Evolutionary conservation across 176 grass and related monocot genomes (phyloP).

Genomic region (Juncus effusus): DNA sequence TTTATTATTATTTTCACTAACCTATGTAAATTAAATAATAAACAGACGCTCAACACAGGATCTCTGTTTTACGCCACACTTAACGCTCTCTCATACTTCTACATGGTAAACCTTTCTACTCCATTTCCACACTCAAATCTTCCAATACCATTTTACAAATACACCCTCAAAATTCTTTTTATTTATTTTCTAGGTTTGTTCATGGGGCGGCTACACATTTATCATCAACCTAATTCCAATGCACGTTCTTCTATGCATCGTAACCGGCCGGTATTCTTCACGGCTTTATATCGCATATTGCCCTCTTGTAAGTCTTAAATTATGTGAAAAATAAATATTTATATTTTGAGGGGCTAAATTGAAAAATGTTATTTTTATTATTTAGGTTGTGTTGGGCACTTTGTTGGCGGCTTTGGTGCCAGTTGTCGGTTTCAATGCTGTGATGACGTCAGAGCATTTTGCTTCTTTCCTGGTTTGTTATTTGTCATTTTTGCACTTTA

Average conservation of each 20-base stretch:
- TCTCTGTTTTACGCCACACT: constrained; percentile 97
- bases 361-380: constrained; percentile 2
- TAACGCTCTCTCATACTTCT: constrained; percentile 96
- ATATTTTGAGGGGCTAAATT: too few relatives aligned
- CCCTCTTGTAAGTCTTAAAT: constrained; percentile 74
- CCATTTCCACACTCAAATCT: constrained; percentile 14
- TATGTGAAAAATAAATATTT: background rate
- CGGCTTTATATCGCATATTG: constrained; percentile 98
- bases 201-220: constrained; percentile 99
- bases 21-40: constrained; percentile 24
- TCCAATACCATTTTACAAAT: constrained; percentile 34
- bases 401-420: constrained; percentile 95
- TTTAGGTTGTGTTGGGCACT: constrained; percentile 94
- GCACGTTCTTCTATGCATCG: constrained; percentile 94
- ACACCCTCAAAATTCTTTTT: background rate
- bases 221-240: constrained; percentile 99
- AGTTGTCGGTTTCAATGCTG: constrained; percentile 99
- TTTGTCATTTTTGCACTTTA: constrained; percentile 19
- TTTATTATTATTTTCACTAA: background rate
- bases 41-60: constrained; percentile 94
- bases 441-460: constrained; percentile 99
- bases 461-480: constrained; percentile 86
- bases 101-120: constrained; percentile 70
- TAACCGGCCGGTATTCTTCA: constrained; percentile 93
- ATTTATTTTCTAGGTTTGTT: constrained; percentile 72